Conservation (phyloP, 164 flowering plant species). For the Paratinospora sagittata region DNA sequence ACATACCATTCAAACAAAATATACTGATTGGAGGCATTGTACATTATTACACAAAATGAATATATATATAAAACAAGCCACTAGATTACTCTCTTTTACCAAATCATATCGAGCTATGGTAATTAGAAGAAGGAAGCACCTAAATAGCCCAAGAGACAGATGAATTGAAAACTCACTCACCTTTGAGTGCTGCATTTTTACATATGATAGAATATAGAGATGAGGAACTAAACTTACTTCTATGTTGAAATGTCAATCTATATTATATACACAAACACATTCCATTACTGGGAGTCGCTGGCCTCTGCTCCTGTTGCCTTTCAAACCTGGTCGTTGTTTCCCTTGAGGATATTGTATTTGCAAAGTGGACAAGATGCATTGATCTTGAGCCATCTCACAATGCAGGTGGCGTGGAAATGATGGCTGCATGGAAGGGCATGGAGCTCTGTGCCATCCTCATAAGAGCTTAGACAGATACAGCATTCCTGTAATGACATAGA, state of each 20-base stretch:
- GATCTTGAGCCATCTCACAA: slow-evolving; percentile 34
- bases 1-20: no score
- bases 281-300: background rate
- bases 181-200: background rate
- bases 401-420: slow-evolving; percentile 33
- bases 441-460: slow-evolving; percentile 33
- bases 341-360: slow-evolving; percentile 35
- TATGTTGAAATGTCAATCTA: background rate
- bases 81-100: no score
- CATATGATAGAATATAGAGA: background rate
- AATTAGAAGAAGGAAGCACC: no score
- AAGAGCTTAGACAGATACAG: slow-evolving; percentile 30
- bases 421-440: slow-evolving; percentile 32
- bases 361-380: slow-evolving; percentile 39
- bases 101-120: no score
- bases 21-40: no score
- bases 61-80: no score
- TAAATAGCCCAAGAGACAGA: background rate
- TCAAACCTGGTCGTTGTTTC: slow-evolving; percentile 26
- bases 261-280: slow-evolving; percentile 2
- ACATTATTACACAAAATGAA: no score
- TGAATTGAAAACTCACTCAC: background rate
- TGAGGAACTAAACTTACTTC: background rate
- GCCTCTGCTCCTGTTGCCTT: background rate
- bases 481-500: slow-evolving; percentile 23